These are phyloP conservation scores for Lepidium africanum DNA, from an alignment of 345 rosid species.

Conservation along the genomic window DNA sequence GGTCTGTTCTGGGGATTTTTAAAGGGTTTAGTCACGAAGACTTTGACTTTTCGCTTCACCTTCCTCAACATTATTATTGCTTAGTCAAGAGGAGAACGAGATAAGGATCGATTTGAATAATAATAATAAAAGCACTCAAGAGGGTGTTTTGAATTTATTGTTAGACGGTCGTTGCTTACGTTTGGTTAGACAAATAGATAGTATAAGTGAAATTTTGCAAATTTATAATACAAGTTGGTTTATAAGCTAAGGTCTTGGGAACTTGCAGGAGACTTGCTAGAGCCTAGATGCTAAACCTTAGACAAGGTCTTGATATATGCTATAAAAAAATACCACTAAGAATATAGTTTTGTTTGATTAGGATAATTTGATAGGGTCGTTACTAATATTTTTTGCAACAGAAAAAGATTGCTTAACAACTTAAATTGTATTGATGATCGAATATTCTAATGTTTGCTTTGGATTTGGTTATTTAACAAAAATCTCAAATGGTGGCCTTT, in stretches of 20 bases:
- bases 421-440: neutral
- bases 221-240: neutral
- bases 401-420: neutral
- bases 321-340: neutral
- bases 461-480: neutral
- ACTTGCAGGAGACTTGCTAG: slow-evolving; percentile 10
- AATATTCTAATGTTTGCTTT: neutral
- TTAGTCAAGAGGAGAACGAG: slow-evolving; percentile 20
- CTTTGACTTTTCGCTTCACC: slow-evolving; percentile 24
- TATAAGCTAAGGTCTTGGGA: slow-evolving; percentile 14
- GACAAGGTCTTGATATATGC: neutral
- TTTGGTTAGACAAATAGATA: neutral
- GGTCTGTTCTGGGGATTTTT: slow-evolving; percentile 22
- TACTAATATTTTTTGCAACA: neutral
- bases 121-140: neutral
- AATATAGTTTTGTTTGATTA: neutral
- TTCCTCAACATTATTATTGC: slow-evolving; percentile 31
- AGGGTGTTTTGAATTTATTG: neutral
- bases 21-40: slow-evolving; percentile 29
- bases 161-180: neutral
- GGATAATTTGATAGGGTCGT: neutral
- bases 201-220: neutral
- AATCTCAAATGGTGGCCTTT: neutral
- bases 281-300: slow-evolving; percentile 25
- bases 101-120: neutral